Conservation (phyloP, 805 yeast species). For the Candida qinlingensis region DNA sequence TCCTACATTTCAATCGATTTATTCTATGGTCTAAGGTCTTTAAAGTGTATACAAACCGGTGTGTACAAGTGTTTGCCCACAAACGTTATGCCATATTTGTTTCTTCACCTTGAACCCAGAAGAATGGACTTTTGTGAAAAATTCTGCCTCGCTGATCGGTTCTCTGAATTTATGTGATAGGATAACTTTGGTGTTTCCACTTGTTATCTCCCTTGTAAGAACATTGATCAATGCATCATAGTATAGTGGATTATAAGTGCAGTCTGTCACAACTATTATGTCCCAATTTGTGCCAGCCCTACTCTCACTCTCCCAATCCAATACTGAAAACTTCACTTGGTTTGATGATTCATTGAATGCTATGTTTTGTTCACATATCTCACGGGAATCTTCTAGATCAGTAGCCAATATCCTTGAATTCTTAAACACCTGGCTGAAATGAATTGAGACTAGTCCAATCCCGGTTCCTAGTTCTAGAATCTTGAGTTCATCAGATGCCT, state of each 20-base stretch:
- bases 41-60: constrained; percentile 15
- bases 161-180: constrained; percentile 26
- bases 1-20: neutral
- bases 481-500: constrained; percentile 3
- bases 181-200: constrained; percentile 10
- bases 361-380: constrained; percentile 31
- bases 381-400: constrained; percentile 34
- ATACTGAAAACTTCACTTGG: constrained; percentile 23
- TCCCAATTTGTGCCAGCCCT: constrained; percentile 27
- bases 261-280: constrained; percentile 35
- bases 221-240: constrained; percentile 31
- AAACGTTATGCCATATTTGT: constrained; percentile 17
- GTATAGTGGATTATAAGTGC: constrained; percentile 37
- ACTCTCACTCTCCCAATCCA: constrained; percentile 33
- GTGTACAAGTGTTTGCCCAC: constrained; percentile 17
- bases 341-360: constrained; percentile 2
- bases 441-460: constrained; percentile 34
- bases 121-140: constrained; percentile 15
- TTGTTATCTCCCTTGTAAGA: constrained; percentile 17
- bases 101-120: constrained; percentile 7
- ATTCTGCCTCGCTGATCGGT: constrained; percentile 21
- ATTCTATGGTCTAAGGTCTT: neutral
- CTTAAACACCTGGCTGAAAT: constrained; percentile 21
- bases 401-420: constrained; percentile 26
- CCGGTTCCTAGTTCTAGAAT: constrained; percentile 40